Evolutionary conservation across 2,329 filamentous ascomycete genomes (phyloP).

Genomic region (Parascedosporium putredinis): DNA sequence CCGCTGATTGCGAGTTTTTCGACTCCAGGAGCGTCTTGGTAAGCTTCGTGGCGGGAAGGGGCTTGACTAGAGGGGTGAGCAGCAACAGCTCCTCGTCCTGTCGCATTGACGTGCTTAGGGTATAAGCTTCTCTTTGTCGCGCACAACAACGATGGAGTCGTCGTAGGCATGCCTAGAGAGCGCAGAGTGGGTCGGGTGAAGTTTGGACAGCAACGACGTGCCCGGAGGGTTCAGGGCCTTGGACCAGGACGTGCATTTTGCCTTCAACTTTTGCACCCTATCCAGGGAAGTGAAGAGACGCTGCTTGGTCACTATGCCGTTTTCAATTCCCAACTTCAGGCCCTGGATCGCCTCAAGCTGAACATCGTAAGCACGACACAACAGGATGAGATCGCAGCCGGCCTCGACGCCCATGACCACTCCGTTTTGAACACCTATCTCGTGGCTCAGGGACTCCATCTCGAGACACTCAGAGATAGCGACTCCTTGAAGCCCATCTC

Average conservation of each 20-base stretch:
- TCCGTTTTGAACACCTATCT: slow-evolving; percentile 92
- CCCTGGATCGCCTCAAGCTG: slow-evolving; percentile 89
- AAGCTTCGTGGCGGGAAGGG: slow-evolving; percentile 78
- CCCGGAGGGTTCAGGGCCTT: slow-evolving; percentile 83
- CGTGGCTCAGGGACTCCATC: slow-evolving; percentile 92
- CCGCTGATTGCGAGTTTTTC: slow-evolving; percentile 26
- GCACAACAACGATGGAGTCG: slow-evolving; percentile 82
- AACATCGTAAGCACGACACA: slow-evolving; percentile 78
- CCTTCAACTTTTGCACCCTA: slow-evolving; percentile 71
- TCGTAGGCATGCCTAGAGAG: slow-evolving; percentile 84
- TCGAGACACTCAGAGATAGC: slow-evolving; percentile 92
- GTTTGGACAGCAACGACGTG: slow-evolving; percentile 61
- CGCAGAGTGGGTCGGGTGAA: slow-evolving; percentile 72
- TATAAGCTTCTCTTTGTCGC: slow-evolving; percentile 76
- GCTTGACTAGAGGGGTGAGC: slow-evolving; percentile 81
- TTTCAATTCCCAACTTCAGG: slow-evolving; percentile 79
- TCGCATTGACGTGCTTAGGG: slow-evolving; percentile 70
- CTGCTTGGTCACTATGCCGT: slow-evolving; percentile 73
- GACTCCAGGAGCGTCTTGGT: slow-evolving; percentile 58
- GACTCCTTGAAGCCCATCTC: slow-evolving; percentile 80
- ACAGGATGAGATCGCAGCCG: slow-evolving; percentile 81
- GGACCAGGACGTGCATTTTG: slow-evolving; percentile 79
- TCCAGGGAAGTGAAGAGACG: slow-evolving; percentile 71
- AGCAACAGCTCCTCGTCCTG: slow-evolving; percentile 82
- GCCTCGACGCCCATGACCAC: slow-evolving; percentile 97